Evolutionary conservation across 163 green algal genomes (phyloP), one percentile per base, ranked within the genome.

Genomic region (Scenedesmus sp.): DNA sequence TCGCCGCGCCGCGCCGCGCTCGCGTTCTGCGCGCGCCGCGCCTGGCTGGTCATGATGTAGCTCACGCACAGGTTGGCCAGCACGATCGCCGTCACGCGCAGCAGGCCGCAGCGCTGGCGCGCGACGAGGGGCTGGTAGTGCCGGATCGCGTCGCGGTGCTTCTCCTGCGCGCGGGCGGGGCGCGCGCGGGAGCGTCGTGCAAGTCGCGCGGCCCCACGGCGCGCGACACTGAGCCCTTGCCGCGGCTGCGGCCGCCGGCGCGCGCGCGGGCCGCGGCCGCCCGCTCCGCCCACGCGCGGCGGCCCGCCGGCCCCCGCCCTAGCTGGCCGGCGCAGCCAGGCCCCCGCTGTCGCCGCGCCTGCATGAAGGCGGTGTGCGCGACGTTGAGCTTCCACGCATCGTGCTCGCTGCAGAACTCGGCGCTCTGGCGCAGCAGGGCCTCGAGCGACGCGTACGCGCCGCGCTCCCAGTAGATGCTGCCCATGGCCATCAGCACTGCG

Each of bases 51-150:
- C 86, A 97, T 94, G 89, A 97, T 96, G 84, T 94, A 95, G 50
- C 85, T 89, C 22, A 97, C 93, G 78, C 93, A 97, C 28, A 97
- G 88, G 88, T 97, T 97, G 77, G 93, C 93, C 65, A 97, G 86
- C 48, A 96, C 91, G 60, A 96, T 95, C 50, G 93, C 92, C 7
- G 91, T 92, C 45, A 96, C 87, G 6, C 82, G 76, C 34, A 97
- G 80, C 62, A 97, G 79, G 64, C 85, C 84, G 33, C 85, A 77
- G 2, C 58, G 29, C 28, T 58, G 75, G 26, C 18, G n/a, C 58
- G 67, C 71, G 42, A 96, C 84, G 51, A 97, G 85, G 3, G 91
- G 91, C 77, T 96, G 87, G 65, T 97, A 97, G 74, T 94, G 92
- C 44, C 76, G 56, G 1, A 83, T 85, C 18, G 69, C 77, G 29